Evolutionary conservation across 139 green algal species (phyloP).

Genomic region (Chlorella sorokiniana): DNA sequence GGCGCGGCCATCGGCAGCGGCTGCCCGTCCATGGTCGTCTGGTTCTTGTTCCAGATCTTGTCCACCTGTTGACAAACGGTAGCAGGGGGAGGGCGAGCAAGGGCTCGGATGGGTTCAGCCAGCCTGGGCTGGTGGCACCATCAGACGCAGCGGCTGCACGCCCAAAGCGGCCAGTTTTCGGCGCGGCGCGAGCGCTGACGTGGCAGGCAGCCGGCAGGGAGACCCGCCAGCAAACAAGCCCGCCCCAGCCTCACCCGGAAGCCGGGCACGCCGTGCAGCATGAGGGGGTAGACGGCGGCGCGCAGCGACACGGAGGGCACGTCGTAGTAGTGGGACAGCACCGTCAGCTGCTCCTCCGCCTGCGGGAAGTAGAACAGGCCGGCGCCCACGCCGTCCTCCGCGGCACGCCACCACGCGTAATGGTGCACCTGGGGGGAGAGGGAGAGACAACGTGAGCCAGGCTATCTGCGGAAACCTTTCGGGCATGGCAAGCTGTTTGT

Average conservation of each 20-base stretch:
- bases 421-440: slow-evolving; percentile 1
- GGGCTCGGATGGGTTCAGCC: too few relatives aligned
- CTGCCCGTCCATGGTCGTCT: not conserved
- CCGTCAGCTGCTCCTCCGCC: slow-evolving; percentile 6
- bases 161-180: too few relatives aligned
- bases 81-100: not conserved
- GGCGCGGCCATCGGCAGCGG: not conserved
- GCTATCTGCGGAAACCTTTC: not conserved
- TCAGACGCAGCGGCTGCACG: not conserved
- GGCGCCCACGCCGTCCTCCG: not conserved
- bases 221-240: too few relatives aligned
- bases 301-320: not conserved
- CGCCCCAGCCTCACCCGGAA: not conserved
- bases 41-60: not conserved
- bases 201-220: too few relatives aligned
- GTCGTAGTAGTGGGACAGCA: slow-evolving; percentile 15
- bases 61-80: not conserved
- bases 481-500: not conserved
- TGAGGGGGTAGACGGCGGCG: not conserved
- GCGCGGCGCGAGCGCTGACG: too few relatives aligned
- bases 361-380: slow-evolving; percentile 14
- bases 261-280: not conserved
- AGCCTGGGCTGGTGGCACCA: not conserved
- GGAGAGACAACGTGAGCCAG: not conserved
- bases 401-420: slow-evolving; percentile 19